These are phyloP conservation scores for Macrocybe sp. DNA, from an alignment of 1,284 basidiomycete species.

Conservation along the genomic window DNA sequence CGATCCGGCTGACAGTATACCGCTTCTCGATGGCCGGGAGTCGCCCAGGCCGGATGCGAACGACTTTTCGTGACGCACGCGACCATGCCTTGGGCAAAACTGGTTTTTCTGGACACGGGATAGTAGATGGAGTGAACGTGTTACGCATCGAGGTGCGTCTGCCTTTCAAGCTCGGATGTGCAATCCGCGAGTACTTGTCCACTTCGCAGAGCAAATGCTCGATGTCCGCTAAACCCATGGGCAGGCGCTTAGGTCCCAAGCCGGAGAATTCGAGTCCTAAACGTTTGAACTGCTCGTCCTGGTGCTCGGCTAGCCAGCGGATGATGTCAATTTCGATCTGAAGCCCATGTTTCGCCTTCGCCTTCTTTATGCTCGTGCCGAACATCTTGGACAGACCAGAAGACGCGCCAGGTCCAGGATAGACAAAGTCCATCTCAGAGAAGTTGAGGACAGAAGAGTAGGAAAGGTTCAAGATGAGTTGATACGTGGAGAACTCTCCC, in stretches of 20 bases:
- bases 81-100: constrained; percentile 51
- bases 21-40: constrained; percentile 35
- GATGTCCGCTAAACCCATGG: constrained; percentile 52
- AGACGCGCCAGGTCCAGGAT: constrained; percentile 52
- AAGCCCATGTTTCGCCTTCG: constrained; percentile 21
- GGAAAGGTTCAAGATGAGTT: constrained; percentile 50
- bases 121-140: constrained; percentile 25
- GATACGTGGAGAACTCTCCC: constrained; percentile 57
- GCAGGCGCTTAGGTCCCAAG: constrained; percentile 37
- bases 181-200: constrained; percentile 57
- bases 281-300: constrained; percentile 45
- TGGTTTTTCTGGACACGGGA: constrained; percentile 18
- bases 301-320: constrained; percentile 50
- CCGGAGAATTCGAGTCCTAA: constrained; percentile 45
- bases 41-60: constrained; percentile 32
- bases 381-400: constrained; percentile 53
- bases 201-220: constrained; percentile 67
- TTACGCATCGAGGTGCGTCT: constrained; percentile 26
- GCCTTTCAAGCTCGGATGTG: constrained; percentile 33
- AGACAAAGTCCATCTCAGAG: constrained; percentile 54
- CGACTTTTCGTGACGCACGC: constrained; percentile 29
- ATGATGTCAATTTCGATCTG: constrained; percentile 47
- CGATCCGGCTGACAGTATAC: constrained; percentile 36
- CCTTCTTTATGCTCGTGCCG: constrained; percentile 27
- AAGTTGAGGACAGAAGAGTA: constrained; percentile 54